A percentile compares a stretch with the other conserved stretches of the same genome.
Evolutionary conservation across 2,329 filamentous ascomycete species (phyloP).

Genomic region (Delphinella strobiligena): DNA sequence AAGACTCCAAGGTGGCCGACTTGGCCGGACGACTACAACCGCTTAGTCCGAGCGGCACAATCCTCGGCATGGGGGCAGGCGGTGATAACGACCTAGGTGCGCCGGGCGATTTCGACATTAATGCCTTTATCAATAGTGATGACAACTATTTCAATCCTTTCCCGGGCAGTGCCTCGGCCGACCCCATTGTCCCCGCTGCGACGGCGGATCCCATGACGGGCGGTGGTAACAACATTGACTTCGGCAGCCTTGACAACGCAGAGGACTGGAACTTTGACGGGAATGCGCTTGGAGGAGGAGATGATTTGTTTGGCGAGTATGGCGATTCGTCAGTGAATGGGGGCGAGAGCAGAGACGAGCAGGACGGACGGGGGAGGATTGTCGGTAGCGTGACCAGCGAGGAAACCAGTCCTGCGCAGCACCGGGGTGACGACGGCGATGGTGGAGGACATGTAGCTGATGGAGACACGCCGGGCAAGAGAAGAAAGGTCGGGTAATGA

Average conservation of each 20-base stretch:
- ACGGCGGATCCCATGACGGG: slow-evolving; percentile 5
- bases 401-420: slow-evolving; percentile 23
- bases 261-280: slow-evolving; percentile 7
- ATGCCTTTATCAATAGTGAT: slow-evolving; percentile 42
- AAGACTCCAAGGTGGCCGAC: slow-evolving; percentile 64
- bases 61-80: slow-evolving; percentile 54
- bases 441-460: slow-evolving; percentile 10
- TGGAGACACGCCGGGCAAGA: slow-evolving; percentile 16
- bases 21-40: slow-evolving; percentile 65
- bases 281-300: slow-evolving; percentile 2
- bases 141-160: slow-evolving; percentile 5
- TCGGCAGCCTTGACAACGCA: slow-evolving; percentile 15
- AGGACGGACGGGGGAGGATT: slow-evolving; percentile 15
- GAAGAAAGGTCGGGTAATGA: slow-evolving; percentile 2
- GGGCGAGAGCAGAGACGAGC: slow-evolving; percentile 2
- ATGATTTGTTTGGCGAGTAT: slow-evolving; percentile 11
- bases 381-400: slow-evolving; percentile 31
- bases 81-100: slow-evolving; percentile 25
- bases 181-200: not conserved
- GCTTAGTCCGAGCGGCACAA: slow-evolving; percentile 65
- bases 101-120: slow-evolving; percentile 38
- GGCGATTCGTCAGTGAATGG: not conserved
- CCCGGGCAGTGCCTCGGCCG: not conserved
- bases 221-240: slow-evolving; percentile 8
- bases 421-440: slow-evolving; percentile 5